Conservation (phyloP, 768 basidiomycete genomes). For the Lentinula sp. region DNA sequence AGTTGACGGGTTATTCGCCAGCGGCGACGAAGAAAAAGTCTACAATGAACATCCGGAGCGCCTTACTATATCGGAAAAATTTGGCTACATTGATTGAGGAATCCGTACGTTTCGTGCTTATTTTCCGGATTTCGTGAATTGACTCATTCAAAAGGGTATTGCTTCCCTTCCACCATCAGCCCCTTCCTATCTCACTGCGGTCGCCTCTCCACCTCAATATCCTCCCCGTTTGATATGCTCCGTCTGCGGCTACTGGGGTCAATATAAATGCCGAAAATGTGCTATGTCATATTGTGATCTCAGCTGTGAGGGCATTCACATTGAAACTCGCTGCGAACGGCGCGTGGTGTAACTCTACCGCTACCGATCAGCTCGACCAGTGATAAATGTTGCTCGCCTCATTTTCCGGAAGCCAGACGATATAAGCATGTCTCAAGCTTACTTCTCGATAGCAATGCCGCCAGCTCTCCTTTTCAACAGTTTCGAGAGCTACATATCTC, state of each 20-base stretch:
- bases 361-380: no score
- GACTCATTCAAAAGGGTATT: constrained; percentile 42
- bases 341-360: constrained; percentile 42
- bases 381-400: constrained; percentile 19
- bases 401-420: no score
- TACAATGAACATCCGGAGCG: constrained; percentile 73
- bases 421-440: no score
- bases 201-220: constrained; percentile 48
- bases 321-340: constrained; percentile 77
- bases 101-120: constrained; percentile 46
- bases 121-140: not conserved
- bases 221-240: constrained; percentile 73
- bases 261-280: constrained; percentile 74
- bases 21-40: constrained; percentile 70
- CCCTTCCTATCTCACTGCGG: constrained; percentile 70
- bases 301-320: constrained; percentile 67
- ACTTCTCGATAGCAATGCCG: no score
- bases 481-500: no score
- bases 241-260: constrained; percentile 84
- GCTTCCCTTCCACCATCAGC: constrained; percentile 41
- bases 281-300: constrained; percentile 71
- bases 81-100: constrained; percentile 70
- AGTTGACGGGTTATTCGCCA: constrained; percentile 38
- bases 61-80: constrained; percentile 79
- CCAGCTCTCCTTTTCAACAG: no score